phyloP scores from a whole-genome alignment of 306 rosid species.

The Dalbergia oliveri region DNA sequence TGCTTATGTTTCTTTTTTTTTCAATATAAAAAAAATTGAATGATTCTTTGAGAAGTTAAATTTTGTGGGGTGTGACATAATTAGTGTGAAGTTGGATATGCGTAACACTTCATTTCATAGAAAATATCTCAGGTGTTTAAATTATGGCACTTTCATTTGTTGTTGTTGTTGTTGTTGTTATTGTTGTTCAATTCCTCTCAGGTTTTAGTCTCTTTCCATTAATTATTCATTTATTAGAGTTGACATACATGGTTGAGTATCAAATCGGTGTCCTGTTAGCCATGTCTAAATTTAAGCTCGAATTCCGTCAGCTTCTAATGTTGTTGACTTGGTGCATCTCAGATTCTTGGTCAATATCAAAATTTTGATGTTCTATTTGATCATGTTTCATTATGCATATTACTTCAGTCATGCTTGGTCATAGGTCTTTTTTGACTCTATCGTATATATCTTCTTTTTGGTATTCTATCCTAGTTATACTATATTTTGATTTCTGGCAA shows the following conservation, averaged over 20 bases:
- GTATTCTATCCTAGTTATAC: constrained; percentile 1
- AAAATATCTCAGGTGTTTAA: constrained; percentile 17
- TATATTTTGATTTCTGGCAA: constrained; percentile 10
- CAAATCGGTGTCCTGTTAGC: constrained; percentile 1
- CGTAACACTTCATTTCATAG: constrained; percentile 4
- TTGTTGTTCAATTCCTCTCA: constrained; percentile 2
- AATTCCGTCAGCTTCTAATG: constrained; percentile 1
- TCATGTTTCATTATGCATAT: constrained; percentile 19
- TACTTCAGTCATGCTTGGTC: constrained; percentile 20
- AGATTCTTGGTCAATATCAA: neutral
- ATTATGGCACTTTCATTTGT: neutral
- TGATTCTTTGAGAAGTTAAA: neutral
- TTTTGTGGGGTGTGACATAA: constrained; percentile 23
- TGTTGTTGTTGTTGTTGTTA: neutral
- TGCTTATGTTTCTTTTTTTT: neutral
- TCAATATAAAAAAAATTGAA: neutral
- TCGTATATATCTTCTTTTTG: neutral
- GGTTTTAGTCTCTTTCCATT: constrained; percentile 23
- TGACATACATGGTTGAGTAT: constrained; percentile 20
- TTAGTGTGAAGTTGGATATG: constrained; percentile 30
- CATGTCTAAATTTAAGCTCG: constrained; percentile 12
- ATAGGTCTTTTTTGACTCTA: constrained; percentile 10
- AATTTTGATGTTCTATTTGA: constrained; percentile 27
- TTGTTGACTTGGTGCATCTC: constrained; percentile 22
- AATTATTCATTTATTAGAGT: constrained; percentile 26